Evolutionary conservation across 805 yeast species (phyloP).

Genomic region (Pichia sporocuriosa): DNA sequence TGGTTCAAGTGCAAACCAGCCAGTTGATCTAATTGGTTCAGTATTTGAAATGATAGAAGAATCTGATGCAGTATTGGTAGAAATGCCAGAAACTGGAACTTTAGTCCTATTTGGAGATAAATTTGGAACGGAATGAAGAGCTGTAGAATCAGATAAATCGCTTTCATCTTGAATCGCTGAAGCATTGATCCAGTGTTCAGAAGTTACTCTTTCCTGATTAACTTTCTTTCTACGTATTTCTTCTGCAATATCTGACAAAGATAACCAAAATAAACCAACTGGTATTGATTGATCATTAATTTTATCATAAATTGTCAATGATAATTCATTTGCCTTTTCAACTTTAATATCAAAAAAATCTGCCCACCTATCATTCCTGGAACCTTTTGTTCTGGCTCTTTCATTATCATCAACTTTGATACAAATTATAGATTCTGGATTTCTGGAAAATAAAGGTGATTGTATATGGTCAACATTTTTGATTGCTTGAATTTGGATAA

Average conservation of each 20-base stretch:
- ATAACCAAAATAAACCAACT: slow-evolving; percentile 88
- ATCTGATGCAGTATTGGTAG: too few species aligned
- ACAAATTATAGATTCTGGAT: slow-evolving; percentile 71
- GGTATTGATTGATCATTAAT: slow-evolving; percentile 64
- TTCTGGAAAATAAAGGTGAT: slow-evolving; percentile 67
- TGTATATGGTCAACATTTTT: slow-evolving; percentile 92
- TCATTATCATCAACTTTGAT: slow-evolving; percentile 87
- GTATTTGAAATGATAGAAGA: slow-evolving; percentile 10
- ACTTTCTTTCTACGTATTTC: slow-evolving; percentile 88
- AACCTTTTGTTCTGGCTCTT: slow-evolving; percentile 64
- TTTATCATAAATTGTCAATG: slow-evolving; percentile 80
- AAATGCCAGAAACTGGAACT: background rate
- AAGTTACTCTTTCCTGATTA: slow-evolving; percentile 57
- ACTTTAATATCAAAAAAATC: slow-evolving; percentile 78
- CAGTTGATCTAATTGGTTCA: slow-evolving; percentile 36
- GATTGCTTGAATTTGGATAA: slow-evolving; percentile 65
- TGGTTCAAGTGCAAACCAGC: slow-evolving; percentile 92
- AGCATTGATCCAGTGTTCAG: slow-evolving; percentile 84
- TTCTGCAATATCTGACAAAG: slow-evolving; percentile 87
- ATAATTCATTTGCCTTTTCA: slow-evolving; percentile 89
- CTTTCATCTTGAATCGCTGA: slow-evolving; percentile 37
- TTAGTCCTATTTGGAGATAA: background rate
- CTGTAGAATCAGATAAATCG: background rate
- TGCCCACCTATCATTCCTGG: slow-evolving; percentile 74
- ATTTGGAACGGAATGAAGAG: slow-evolving; percentile 1